Base-by-base conservation (phyloP, 2,329 filamentous ascomycete species). In the Cercospora nicotianae region DNA sequence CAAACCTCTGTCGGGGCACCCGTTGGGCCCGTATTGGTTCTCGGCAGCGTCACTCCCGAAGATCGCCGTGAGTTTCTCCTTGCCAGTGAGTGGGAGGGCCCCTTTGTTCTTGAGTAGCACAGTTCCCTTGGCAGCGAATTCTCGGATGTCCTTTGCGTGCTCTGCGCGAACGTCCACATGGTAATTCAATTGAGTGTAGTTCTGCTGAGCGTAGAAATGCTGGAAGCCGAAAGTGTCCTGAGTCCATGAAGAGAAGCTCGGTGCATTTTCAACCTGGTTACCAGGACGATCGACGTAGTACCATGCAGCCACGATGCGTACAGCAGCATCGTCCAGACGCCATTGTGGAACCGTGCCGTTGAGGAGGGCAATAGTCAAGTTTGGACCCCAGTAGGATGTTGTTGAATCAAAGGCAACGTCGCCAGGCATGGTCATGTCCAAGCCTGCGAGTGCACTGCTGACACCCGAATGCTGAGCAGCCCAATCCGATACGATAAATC, bases 271-370 rank as follows among this genome's bases (percentile, higher is more conserved):
- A 26, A 84, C 80, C 45, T 81, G 77, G 71, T 78, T 74, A 51
- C 78, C 78, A 65, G 87, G 85, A 63, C 87, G 86, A 67, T 86
- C 87, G 60, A 90, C 87, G 73, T 86, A 87, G 79, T 87, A 90
- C 78, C 86, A 90, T 3, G 86, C 87, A 62, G 88, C 83, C 80
- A 92, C 84, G 72, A 91, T 96, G 74, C 95, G 89, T 79, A 93
- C 90, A 5, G 88, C 92, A 90, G 97, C 96, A 77, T 98, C 95
- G 73, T 97, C 94, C 9, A 98, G 78, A 61, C 94, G 73, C 86
- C 91, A 96, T 73, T 91, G 88, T 0, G 94, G 92, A 33, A 98
- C 83, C 0, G 93, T 97, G 39, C 94, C 94, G 76, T 98, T 97
- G 73, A 96, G 80, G 5, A 97, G 89, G 1, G 92, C 92, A 59